These are phyloP conservation scores for Alternaria sp. DNA, from an alignment of 2,329 filamentous ascomycete genomes.

Conservation along the genomic window DNA sequence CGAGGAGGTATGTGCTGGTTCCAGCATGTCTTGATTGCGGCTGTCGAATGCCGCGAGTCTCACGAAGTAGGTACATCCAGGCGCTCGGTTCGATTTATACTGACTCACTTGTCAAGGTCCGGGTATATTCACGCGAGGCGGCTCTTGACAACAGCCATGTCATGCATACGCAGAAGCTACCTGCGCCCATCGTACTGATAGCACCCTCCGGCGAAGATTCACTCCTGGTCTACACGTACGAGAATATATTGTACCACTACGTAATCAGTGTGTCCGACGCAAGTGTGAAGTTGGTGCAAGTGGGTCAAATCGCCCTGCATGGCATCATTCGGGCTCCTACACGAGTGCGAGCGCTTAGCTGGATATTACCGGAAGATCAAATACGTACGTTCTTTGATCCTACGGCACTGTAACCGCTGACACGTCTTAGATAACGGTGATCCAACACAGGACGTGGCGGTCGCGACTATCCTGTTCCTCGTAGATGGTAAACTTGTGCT, in stretches of 20 bases:
- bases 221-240: constrained; percentile 93
- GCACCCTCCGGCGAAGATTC: constrained; percentile 92
- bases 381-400: constrained; percentile 60
- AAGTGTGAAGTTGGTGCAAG: constrained; percentile 82
- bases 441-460: constrained; percentile 91
- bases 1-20: constrained; percentile 99
- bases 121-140: constrained; percentile 90
- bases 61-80: constrained; percentile 65
- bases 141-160: constrained; percentile 75
- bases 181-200: constrained; percentile 87
- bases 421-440: constrained; percentile 72
- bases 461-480: constrained; percentile 93
- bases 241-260: constrained; percentile 94
- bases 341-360: constrained; percentile 89
- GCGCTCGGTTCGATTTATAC: not conserved
- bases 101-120: constrained; percentile 59
- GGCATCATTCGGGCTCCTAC: constrained; percentile 94
- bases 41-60: constrained; percentile 82
- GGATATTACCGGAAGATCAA: constrained; percentile 92
- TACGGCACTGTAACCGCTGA: constrained; percentile 21
- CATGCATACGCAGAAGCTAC: constrained; percentile 77
- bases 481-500: constrained; percentile 96
- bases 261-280: constrained; percentile 76
- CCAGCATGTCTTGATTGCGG: constrained; percentile 90
- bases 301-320: constrained; percentile 98